phyloP scores from a whole-genome alignment of 352 stramenopile species.

The Phytophthora niederhauseri region DNA sequence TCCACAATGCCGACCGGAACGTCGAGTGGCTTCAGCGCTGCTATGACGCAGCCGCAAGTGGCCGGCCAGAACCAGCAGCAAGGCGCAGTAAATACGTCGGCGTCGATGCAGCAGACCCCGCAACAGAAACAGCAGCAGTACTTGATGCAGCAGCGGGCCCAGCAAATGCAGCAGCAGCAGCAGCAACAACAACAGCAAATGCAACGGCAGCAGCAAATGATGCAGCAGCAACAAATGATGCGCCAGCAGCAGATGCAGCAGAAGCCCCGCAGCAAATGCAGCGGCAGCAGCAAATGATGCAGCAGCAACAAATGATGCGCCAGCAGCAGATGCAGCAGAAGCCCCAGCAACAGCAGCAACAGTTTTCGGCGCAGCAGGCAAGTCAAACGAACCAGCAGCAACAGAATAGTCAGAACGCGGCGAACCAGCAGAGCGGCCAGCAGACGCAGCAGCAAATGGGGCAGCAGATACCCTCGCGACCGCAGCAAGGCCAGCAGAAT shows the following conservation, averaged over 20 bases:
- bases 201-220: constrained; percentile 50
- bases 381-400: constrained; percentile 37
- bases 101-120: constrained; percentile 35
- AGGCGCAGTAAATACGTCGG: constrained; percentile 11
- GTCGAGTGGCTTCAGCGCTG: constrained; percentile 26
- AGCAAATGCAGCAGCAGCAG: constrained; percentile 59
- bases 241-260: constrained; percentile 52
- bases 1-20: constrained; percentile 15
- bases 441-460: constrained; percentile 48
- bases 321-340: constrained; percentile 50
- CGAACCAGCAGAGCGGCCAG: constrained; percentile 49
- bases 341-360: constrained; percentile 28
- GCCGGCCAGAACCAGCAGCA: constrained; percentile 29
- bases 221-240: constrained; percentile 53
- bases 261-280: constrained; percentile 43
- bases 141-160: constrained; percentile 54
- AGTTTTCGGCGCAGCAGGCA: constrained; percentile 34
- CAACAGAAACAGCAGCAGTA: constrained; percentile 60
- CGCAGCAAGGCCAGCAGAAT: constrained; percentile 29
- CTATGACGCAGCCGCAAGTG: constrained; percentile 31
- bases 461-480: constrained; percentile 36
- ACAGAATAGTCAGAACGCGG: constrained; percentile 39
- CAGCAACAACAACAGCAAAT: constrained; percentile 50
- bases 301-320: constrained; percentile 55
- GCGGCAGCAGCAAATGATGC: constrained; percentile 49